These are phyloP conservation scores for Didymosphaeria variabile DNA, from an alignment of 2,329 filamentous ascomycete genomes.

Conservation along the genomic window DNA sequence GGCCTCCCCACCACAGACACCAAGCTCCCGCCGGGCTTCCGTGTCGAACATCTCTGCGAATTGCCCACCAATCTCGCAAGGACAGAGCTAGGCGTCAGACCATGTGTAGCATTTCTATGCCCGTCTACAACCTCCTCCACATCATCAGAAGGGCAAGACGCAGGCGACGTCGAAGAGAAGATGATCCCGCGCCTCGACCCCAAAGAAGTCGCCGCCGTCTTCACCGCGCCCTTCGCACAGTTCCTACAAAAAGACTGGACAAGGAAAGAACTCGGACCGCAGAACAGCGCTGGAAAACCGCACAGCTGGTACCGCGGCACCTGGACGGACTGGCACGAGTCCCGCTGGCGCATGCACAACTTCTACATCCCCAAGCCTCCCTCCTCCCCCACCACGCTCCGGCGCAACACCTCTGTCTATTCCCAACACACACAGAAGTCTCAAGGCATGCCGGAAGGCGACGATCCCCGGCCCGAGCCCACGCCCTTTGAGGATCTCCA, in stretches of 20 bases:
- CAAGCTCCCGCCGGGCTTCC: constrained; percentile 78
- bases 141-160: background rate
- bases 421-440: constrained; percentile 13
- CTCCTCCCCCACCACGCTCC: constrained; percentile 17
- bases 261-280: constrained; percentile 53
- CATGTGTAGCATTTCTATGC: constrained; percentile 68
- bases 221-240: constrained; percentile 86
- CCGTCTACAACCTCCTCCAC: constrained; percentile 41
- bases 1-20: constrained; percentile 78
- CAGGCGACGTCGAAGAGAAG: constrained; percentile 62
- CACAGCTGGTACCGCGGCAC: constrained; percentile 84
- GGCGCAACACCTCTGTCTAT: constrained; percentile 4
- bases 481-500: constrained; percentile 52
- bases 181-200: constrained; percentile 85
- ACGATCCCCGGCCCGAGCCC: constrained; percentile 50
- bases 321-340: constrained; percentile 82
- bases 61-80: constrained; percentile 69
- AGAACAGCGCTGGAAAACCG: constrained; percentile 44
- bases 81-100: constrained; percentile 60
- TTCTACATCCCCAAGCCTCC: constrained; percentile 77
- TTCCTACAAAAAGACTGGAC: constrained; percentile 72
- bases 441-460: constrained; percentile 25
- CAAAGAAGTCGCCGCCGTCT: constrained; percentile 91
- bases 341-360: constrained; percentile 87
- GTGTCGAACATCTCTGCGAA: constrained; percentile 86